Evolutionary conservation across 164 flowering plant species (phyloP).

Genomic region (Tetracentron sinense): DNA sequence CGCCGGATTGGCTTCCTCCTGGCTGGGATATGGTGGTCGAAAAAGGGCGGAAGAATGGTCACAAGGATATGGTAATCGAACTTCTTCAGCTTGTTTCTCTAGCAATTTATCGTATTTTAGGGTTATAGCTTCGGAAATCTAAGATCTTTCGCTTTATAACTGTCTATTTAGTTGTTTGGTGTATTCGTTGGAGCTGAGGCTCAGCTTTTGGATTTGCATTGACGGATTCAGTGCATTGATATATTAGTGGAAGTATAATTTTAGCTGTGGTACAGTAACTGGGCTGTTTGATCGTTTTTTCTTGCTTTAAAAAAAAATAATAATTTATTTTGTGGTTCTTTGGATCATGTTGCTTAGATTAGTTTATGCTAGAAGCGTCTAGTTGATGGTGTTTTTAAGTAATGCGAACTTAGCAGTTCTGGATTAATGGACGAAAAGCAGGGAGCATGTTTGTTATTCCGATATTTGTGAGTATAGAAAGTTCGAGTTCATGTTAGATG

Average conservation of each 20-base stretch:
- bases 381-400: neutral
- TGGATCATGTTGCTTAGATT: neutral
- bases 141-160: neutral
- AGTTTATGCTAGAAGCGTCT: neutral
- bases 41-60: slow-evolving; percentile 32
- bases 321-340: neutral
- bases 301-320: neutral
- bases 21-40: slow-evolving; percentile 42
- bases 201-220: neutral
- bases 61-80: slow-evolving; percentile 36
- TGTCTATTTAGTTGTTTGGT: too few species aligned
- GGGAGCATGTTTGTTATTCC: neutral
- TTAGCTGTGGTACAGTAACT: neutral
- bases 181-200: too few species aligned
- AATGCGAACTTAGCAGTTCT: neutral
- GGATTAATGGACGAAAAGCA: neutral
- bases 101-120: neutral
- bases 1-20: slow-evolving; percentile 38
- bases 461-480: neutral
- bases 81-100: neutral
- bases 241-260: neutral
- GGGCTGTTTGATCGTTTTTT: neutral
- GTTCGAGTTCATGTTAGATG: neutral
- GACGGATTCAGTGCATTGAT: neutral
- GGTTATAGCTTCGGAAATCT: neutral